Percentiles rank a stretch among this genome's conserved stretches.
phyloP scores from a whole-genome alignment of 208 protist species.

The Wallacemonas sp. region DNA sequence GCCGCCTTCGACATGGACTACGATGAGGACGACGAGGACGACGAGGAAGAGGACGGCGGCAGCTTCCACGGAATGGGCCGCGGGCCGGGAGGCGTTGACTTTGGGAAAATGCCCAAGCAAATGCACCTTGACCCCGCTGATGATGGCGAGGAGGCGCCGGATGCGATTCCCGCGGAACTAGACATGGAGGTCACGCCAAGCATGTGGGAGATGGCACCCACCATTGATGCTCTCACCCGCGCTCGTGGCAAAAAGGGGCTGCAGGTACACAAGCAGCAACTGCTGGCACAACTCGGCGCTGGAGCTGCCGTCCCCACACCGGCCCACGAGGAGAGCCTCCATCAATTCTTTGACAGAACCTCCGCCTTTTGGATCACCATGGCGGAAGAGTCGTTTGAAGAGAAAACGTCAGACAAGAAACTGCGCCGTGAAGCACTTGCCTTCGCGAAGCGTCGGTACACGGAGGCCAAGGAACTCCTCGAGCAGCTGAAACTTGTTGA shows the following conservation, averaged over 20 bases:
- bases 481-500: conserved; percentile 80
- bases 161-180: conserved; percentile 78
- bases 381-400: conserved; percentile 59
- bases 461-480: conserved; percentile 70
- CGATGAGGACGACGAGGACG: conserved; percentile 69
- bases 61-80: conserved; percentile 8
- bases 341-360: conserved; percentile 63
- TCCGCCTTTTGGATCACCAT: conserved; percentile 65
- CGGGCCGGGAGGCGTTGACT: conserved; percentile 16
- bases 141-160: conserved; percentile 68
- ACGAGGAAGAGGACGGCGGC: conserved; percentile 37
- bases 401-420: conserved; percentile 26
- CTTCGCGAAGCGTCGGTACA: conserved; percentile 65
- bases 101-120: conserved; percentile 24
- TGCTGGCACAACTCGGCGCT: conserved; percentile 73
- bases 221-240: conserved; percentile 49
- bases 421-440: conserved; percentile 35
- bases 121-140: conserved; percentile 34
- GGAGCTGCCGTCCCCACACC: conserved; percentile 71
- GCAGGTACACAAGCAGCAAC: conserved; percentile 87
- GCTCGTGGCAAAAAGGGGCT: conserved; percentile 80
- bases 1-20: conserved; percentile 77
- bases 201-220: conserved; percentile 22
- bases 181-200: conserved; percentile 55
- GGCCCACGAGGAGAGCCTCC: conserved; percentile 46